phyloP scores from a whole-genome alignment of 768 basidiomycete genomes.

The Leccinum longicurvipes region DNA sequence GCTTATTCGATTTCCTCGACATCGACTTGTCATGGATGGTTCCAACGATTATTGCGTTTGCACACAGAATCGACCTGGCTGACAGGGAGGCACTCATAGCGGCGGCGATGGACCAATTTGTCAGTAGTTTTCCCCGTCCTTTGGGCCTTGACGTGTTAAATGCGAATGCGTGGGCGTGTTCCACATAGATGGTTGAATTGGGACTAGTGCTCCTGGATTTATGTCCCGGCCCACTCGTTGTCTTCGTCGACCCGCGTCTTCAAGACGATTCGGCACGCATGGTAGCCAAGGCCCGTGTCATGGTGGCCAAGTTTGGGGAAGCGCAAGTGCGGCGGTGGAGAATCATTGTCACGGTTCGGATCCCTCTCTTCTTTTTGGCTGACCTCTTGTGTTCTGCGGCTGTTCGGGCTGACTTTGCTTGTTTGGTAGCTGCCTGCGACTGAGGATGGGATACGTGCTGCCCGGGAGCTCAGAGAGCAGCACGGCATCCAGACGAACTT shows the following conservation, averaged over 20 bases:
- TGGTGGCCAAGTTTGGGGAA: constrained; percentile 40
- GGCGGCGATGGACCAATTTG: constrained; percentile 30
- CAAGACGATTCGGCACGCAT: constrained; percentile 37
- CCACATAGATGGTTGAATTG: constrained; percentile 47
- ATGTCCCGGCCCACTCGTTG: constrained; percentile 46
- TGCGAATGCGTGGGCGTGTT: neutral
- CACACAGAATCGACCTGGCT: constrained; percentile 10
- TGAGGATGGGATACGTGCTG: constrained; percentile 48
- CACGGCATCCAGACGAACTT: constrained; percentile 50
- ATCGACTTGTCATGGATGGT: neutral
- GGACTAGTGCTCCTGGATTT: constrained; percentile 42
- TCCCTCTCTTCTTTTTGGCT: neutral
- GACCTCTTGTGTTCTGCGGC: neutral
- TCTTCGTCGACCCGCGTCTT: constrained; percentile 50
- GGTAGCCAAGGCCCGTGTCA: constrained; percentile 39
- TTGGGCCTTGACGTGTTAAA: neutral
- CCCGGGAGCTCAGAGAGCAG: constrained; percentile 35
- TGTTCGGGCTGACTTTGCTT: neutral
- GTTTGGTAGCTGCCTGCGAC: constrained; percentile 54
- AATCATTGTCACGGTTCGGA: constrained; percentile 43
- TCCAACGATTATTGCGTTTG: neutral
- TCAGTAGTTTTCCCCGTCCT: constrained; percentile 16
- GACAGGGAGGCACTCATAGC: constrained; percentile 16
- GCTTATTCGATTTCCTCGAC: neutral
- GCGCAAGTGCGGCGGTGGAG: constrained; percentile 37